A percentile compares a stretch with the other conserved stretches of the same genome.
Evolutionary conservation across 257 asterid species (phyloP).

Genomic region (Nicotiana tabacum): DNA sequence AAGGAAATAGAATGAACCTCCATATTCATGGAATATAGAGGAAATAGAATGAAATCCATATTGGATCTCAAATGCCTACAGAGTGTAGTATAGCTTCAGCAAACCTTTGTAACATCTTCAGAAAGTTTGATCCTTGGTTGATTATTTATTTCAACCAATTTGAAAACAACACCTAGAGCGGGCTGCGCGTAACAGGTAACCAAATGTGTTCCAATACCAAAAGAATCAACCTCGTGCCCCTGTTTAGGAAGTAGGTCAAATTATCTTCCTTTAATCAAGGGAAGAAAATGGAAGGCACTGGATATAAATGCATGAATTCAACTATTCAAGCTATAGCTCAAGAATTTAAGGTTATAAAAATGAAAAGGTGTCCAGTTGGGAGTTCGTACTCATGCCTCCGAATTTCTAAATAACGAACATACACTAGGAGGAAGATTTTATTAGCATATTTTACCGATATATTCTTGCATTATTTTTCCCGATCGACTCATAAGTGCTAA

Average conservation of each 20-base stretch:
- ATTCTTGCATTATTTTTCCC: not conserved
- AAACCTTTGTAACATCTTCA: conserved; percentile 94
- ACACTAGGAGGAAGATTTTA: not conserved
- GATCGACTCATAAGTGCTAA: not conserved
- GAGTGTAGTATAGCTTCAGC: conserved; percentile 15
- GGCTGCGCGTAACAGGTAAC: conserved; percentile 98
- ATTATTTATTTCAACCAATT: conserved; percentile 86
- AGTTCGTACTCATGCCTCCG: not conserved
- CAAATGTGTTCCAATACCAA: conserved; percentile 94
- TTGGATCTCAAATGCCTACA: not conserved
- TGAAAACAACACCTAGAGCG: conserved; percentile 93
- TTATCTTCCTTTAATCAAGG: not conserved
- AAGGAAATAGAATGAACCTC: not conserved
- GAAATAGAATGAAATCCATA: conserved; percentile 12
- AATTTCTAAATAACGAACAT: not conserved
- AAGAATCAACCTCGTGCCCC: conserved; percentile 96
- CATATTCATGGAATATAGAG: not conserved
- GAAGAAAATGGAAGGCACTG: not conserved
- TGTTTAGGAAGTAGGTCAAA: conserved; percentile 26
- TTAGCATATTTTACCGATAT: not conserved
- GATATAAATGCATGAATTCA: not conserved
- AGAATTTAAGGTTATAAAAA: not conserved
- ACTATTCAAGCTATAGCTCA: not conserved
- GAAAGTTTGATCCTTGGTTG: conserved; percentile 97
- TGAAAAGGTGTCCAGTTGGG: not conserved